These are phyloP conservation scores for Gynandropsis gynandra DNA, from an alignment of 345 rosid genomes.

Conservation along the genomic window DNA sequence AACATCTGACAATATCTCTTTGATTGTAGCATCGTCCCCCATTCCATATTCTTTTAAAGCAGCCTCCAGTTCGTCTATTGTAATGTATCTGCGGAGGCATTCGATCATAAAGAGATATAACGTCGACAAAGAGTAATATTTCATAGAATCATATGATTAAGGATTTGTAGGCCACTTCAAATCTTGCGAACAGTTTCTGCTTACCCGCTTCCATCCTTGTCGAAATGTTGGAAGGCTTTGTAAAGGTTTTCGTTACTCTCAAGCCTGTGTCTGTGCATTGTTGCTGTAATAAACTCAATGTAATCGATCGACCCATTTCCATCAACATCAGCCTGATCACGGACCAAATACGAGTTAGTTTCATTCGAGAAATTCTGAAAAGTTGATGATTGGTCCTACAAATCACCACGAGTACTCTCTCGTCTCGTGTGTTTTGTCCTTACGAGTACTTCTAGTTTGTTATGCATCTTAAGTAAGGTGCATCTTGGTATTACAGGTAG, in stretches of 20 bases:
- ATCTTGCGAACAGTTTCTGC: slow-evolving; percentile 13
- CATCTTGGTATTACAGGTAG: too few species aligned
- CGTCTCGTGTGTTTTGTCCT: too few species aligned
- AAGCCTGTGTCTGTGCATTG: slow-evolving; percentile 84
- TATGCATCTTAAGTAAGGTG: too few species aligned
- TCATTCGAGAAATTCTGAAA: too few species aligned
- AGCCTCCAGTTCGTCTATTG: slow-evolving; percentile 66
- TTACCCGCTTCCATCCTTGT: slow-evolving; percentile 86
- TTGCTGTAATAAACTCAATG: slow-evolving; percentile 85
- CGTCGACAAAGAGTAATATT: too few species aligned
- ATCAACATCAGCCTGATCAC: slow-evolving; percentile 83
- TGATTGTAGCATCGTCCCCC: slow-evolving; percentile 70
- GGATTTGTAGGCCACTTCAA: too few species aligned
- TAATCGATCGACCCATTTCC: slow-evolving; percentile 90
- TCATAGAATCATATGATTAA: too few species aligned
- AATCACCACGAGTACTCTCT: too few species aligned
- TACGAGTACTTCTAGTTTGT: too few species aligned
- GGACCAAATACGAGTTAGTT: slow-evolving; percentile 1
- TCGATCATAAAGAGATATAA: not conserved
- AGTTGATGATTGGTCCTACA: too few species aligned
- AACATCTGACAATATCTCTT: slow-evolving; percentile 81
- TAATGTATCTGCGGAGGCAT: slow-evolving; percentile 49
- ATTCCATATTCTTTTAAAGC: slow-evolving; percentile 80
- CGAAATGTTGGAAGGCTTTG: slow-evolving; percentile 90
- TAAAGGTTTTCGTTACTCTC: slow-evolving; percentile 78